Conservation (phyloP, 306 rosid species). For the Purshia tridentata region DNA sequence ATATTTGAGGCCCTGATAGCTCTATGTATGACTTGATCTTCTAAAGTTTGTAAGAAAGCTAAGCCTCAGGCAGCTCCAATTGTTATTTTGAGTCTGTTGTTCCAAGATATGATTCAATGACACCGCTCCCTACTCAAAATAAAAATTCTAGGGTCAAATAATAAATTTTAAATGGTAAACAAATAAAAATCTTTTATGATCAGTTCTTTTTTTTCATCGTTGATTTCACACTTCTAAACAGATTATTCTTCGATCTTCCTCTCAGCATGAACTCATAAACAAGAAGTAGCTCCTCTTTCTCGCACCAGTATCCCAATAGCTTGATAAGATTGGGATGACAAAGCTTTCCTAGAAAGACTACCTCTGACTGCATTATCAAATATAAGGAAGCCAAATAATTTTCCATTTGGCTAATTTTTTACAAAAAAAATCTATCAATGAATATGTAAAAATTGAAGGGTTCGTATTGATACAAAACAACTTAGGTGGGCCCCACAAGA, state of each 20-base stretch:
- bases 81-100: slow-evolving; percentile 63
- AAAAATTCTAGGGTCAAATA: slow-evolving; percentile 14
- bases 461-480: too few relatives aligned
- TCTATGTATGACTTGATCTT: slow-evolving; percentile 72
- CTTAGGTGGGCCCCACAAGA: too few relatives aligned
- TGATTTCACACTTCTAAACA: slow-evolving; percentile 68
- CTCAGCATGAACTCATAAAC: slow-evolving; percentile 81
- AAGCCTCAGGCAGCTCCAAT: slow-evolving; percentile 88
- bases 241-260: slow-evolving; percentile 92
- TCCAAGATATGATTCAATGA: slow-evolving; percentile 65
- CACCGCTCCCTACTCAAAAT: slow-evolving; percentile 44
- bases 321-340: slow-evolving; percentile 84
- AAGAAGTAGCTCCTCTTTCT: slow-evolving; percentile 70
- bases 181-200: background rate
- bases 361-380: slow-evolving; percentile 67
- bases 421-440: too few relatives aligned
- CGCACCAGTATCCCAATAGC: slow-evolving; percentile 75
- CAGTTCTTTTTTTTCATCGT: slow-evolving; percentile 9
- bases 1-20: slow-evolving; percentile 93
- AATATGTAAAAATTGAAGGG: too few relatives aligned
- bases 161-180: background rate
- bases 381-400: too few relatives aligned
- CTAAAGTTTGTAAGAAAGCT: slow-evolving; percentile 74
- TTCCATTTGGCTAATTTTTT: too few relatives aligned
- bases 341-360: slow-evolving; percentile 71